Conservation (phyloP, 176 grass and related monocot species). For the Elaeis guineensis region DNA sequence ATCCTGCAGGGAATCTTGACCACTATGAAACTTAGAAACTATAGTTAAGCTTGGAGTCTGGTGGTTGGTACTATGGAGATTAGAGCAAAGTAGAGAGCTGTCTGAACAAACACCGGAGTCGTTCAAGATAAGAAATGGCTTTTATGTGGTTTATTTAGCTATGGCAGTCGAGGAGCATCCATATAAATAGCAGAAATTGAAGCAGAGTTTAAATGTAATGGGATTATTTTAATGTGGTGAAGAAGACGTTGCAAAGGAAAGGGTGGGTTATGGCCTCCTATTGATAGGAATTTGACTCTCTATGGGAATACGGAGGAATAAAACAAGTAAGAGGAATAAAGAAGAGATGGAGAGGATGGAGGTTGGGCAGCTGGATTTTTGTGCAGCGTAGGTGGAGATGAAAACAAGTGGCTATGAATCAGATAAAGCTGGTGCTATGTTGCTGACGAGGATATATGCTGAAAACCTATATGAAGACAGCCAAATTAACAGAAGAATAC, state of each 20-base stretch:
- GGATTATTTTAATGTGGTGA: conserved; percentile 10
- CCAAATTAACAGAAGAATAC: too few species aligned
- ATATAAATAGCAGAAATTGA: conserved; percentile 7
- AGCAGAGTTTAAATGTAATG: not conserved
- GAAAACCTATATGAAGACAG: not conserved
- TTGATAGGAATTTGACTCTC: conserved; percentile 5
- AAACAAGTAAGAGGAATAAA: conserved; percentile 6
- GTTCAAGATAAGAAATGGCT: too few species aligned
- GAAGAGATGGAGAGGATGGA: not conserved
- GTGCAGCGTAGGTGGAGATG: not conserved
- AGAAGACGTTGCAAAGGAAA: conserved; percentile 6
- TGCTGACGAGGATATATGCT: not conserved
- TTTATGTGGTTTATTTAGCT: too few species aligned
- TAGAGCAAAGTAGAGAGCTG: too few species aligned
- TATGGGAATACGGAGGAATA: not conserved
- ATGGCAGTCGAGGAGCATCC: too few species aligned
- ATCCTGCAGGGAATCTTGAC: too few species aligned
- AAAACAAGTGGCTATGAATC: not conserved
- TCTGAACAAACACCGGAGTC: too few species aligned
- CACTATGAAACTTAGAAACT: too few species aligned
- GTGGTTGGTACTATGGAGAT: too few species aligned
- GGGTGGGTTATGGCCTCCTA: not conserved
- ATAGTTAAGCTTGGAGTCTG: too few species aligned
- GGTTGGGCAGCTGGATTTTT: not conserved
- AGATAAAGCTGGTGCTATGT: not conserved